Base-by-base conservation (phyloP, 2,329 filamentous ascomycete genomes). In the Teratosphaeria viscida region DNA sequence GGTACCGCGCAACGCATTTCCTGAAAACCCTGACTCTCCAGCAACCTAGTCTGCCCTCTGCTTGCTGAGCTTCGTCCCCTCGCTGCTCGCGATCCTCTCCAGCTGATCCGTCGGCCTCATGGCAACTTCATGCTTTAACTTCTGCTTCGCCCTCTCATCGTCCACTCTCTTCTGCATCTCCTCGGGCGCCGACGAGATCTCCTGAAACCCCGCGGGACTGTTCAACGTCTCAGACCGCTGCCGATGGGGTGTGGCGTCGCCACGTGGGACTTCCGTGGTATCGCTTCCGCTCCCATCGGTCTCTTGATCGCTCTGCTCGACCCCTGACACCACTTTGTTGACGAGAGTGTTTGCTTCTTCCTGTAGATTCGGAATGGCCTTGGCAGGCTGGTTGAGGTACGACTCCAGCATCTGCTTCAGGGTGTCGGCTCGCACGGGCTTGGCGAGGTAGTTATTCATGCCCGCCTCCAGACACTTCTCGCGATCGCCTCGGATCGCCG, bases 381-480 rank as follows among this genome's bases (percentile, higher is more conserved):
- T 74, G 1, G 77, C 72, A 10, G 75, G 73, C 55, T 83, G 82
- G 14, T 71, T 67, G 11, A 88, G 78, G 67, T 88, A 88, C 34
- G 81, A 79, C 65, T 88, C 85, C 12, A 97, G 77, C 77, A 96
- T 92, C 69, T 85, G 85, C 75, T 90, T 94, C 58, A 97, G 78
- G 49, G 95, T 86, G 54, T 92, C 88, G 3, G 89, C 90, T 7
- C 91, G 83, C n/a, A 97, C 92, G 1, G 92, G 92, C 72, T 97
- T 97, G 16, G 92, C 91, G 1, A 96, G 82, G 68, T 96, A 97
- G 69, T 96, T 94, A 73, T 96, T 96, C 92, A 97, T 97, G 53
- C 92, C 92, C 1, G 90, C 90, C 56, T 91, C 90, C n/a, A 96
- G 78, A 67, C 92, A 96, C 75, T 95, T 96, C 72, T 97, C 92